Percentiles rank a stretch among this genome's conserved stretches.
Conservation (phyloP, 345 rosid species). For the Jatropha curcas region DNA sequence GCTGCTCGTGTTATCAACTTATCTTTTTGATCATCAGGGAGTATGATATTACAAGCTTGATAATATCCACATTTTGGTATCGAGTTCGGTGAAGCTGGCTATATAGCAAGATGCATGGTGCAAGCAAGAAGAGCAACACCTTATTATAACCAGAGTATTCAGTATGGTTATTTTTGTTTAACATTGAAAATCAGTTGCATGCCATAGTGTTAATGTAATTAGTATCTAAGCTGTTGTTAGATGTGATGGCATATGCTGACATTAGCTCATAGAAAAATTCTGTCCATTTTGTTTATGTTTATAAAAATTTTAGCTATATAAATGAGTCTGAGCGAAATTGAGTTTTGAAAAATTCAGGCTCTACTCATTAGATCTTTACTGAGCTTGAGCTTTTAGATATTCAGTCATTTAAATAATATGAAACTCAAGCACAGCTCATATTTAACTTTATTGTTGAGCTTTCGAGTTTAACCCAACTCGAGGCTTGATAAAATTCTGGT, state of each 20-base stretch:
- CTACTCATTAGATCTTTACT: too few species aligned
- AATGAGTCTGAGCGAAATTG: too few species aligned
- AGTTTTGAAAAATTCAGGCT: too few species aligned
- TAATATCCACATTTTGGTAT: conserved; percentile 7
- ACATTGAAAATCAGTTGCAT: background rate
- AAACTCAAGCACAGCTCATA: too few species aligned
- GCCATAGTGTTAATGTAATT: conserved; percentile 23
- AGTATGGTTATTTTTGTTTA: conserved; percentile 10
- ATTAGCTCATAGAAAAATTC: conserved; percentile 2
- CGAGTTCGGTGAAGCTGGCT: conserved; percentile 11
- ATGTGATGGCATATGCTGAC: background rate
- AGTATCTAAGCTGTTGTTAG: background rate
- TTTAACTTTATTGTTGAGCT: too few species aligned
- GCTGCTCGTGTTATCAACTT: background rate
- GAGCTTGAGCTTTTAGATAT: too few species aligned
- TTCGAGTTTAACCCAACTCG: too few species aligned
- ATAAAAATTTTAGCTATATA: too few species aligned
- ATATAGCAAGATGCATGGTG: conserved; percentile 1
- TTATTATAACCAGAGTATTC: background rate
- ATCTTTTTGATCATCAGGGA: conserved; percentile 25
- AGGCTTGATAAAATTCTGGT: too few species aligned
- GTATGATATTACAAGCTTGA: conserved; percentile 12
- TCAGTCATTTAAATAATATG: too few species aligned
- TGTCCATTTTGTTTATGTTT: background rate
- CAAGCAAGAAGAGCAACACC: conserved; percentile 9